Base-by-base conservation (phyloP, 176 grass and related monocot species). In the Typha latifolia region DNA sequence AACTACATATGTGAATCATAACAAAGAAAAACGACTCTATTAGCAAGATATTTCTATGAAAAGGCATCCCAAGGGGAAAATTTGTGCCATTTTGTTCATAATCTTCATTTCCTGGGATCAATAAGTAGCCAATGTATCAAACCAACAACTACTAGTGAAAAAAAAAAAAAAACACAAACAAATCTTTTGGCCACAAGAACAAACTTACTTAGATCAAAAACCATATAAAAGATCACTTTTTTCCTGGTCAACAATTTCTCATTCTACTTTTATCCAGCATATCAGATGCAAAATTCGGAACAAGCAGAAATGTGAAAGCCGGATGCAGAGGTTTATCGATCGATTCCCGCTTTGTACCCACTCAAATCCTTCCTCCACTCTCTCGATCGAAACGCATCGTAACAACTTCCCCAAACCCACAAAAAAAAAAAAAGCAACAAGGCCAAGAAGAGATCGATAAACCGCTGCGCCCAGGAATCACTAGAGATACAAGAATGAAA, bases 261-360 rank as follows among this genome's bases (percentile, higher is more conserved):
- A n/a, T n/a, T 56, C 51, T 59, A 59, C 18, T 59, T 59, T 59
- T 19, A 19, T 1, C 5, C 53, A 16, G 20, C 53, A 59, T 16
- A 59, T 59, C 53, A 59, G 53, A 59, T 59, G 53, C 68, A 59
- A 20, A 57, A 15, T 43, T 52, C 15, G 63, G 12, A 61, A 66
- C 24, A 74, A 20, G 77, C 51, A 71, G 50, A 63, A 49, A 80
- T 49, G 78, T 72, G 79, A 85, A 69, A 85, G 73, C 89, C 78
- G 89, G 89, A 93, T 93, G 89, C 89, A 93, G 89, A 93, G 89
- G 89, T 88, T 93, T 93, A 93, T 93, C 89, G 89, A 88, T 80
- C 89, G 77, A 80, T 93, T 93, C 85, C 89, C 72, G 89, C 89
- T 71, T 88, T 93, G 85, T 75, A 52, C 66, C 66, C 51, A 48